Evolutionary conservation across 139 green algal genomes (phyloP).

Genomic region (Pseudopediastrum boryanum): DNA sequence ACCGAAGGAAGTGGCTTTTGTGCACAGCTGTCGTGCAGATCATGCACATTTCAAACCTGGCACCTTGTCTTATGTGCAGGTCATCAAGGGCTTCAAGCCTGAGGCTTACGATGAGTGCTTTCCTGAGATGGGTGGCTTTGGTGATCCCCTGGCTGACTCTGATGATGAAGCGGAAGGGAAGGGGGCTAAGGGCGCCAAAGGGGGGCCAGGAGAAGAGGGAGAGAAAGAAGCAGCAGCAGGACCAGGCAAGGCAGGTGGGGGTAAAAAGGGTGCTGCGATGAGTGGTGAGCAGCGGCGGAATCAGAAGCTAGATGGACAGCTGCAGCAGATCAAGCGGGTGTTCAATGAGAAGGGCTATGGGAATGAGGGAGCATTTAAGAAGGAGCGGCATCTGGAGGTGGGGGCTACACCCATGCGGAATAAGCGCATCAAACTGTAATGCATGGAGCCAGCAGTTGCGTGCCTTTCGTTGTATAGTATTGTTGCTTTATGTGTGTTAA

Average conservation of each 20-base stretch:
- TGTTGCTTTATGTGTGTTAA: too few relatives aligned
- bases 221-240: slow-evolving; percentile 13
- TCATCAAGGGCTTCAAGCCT: slow-evolving; percentile 53
- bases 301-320: slow-evolving; percentile 73
- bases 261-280: background rate
- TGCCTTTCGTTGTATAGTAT: too few relatives aligned
- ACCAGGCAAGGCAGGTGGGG: slow-evolving; percentile 22
- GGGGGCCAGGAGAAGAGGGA: background rate
- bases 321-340: slow-evolving; percentile 73
- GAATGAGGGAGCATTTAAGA: slow-evolving; percentile 54
- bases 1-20: too few relatives aligned
- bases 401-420: slow-evolving; percentile 24
- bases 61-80: background rate
- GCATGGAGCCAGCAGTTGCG: too few relatives aligned
- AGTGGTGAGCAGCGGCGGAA: slow-evolving; percentile 38
- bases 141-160: slow-evolving; percentile 33
- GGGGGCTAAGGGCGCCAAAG: slow-evolving; percentile 26
- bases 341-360: slow-evolving; percentile 72
- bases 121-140: slow-evolving; percentile 36
- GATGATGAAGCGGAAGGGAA: slow-evolving; percentile 44
- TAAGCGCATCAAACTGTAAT: slow-evolving; percentile 35
- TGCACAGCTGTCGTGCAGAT: too few relatives aligned
- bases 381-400: slow-evolving; percentile 30
- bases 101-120: slow-evolving; percentile 73
- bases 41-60: too few relatives aligned